A percentile compares a stretch with the other conserved stretches of the same genome.
Evolutionary conservation across 352 stramenopile genomes (phyloP).

Genomic region (Globisporangium lucens): DNA sequence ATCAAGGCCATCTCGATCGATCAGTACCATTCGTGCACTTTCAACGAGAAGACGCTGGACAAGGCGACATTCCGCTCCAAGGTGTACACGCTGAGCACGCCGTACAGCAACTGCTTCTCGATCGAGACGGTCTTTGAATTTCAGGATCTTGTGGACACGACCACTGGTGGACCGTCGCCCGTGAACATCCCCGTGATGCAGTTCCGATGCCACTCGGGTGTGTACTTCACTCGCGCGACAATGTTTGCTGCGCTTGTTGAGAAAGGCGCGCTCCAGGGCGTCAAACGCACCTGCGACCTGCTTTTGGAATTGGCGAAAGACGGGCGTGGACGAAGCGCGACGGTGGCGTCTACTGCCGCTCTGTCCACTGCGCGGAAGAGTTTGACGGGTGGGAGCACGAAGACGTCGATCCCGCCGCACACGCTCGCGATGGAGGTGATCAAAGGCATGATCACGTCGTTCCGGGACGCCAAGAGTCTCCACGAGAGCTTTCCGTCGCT

Average conservation of each 20-base stretch:
- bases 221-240: constrained; percentile 29
- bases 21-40: constrained; percentile 48
- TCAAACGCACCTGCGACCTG: constrained; percentile 25
- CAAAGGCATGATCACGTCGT: constrained; percentile 41
- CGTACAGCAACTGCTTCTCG: constrained; percentile 64
- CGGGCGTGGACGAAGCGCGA: constrained; percentile 8
- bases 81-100: constrained; percentile 62
- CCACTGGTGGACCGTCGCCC: constrained; percentile 11
- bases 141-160: constrained; percentile 26
- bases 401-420: constrained; percentile 22
- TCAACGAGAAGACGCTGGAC: constrained; percentile 34
- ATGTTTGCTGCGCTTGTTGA: constrained; percentile 28
- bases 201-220: constrained; percentile 25
- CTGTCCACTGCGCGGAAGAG: constrained; percentile 1
- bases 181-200: constrained; percentile 20
- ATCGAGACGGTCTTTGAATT: constrained; percentile 56
- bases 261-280: constrained; percentile 27
- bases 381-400: not conserved
- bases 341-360: not conserved
- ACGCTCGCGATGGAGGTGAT: constrained; percentile 54
- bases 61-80: constrained; percentile 50
- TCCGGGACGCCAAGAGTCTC: constrained; percentile 27
- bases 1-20: constrained; percentile 50
- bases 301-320: constrained; percentile 24
- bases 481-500: constrained; percentile 30